Evolutionary conservation across 2,329 filamentous ascomycete genomes (phyloP).

Genomic region (Iodosphaeria phyllophila): DNA sequence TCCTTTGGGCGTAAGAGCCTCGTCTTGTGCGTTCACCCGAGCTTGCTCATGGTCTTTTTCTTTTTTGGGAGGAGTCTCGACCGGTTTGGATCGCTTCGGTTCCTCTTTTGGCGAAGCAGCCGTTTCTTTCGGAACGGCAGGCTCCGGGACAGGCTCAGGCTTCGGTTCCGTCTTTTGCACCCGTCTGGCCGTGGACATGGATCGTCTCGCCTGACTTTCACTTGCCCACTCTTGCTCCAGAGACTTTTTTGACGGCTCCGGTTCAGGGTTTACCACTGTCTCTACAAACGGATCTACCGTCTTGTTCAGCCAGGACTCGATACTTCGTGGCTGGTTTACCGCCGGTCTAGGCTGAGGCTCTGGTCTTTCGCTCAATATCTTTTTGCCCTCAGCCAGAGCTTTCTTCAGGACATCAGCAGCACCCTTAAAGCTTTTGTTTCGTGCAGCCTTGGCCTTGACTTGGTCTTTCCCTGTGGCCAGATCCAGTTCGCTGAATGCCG

Average conservation of each 20-base stretch:
- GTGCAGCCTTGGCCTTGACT: slow-evolving; percentile 26
- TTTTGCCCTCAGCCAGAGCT: slow-evolving; percentile 43
- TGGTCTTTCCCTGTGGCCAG: slow-evolving; percentile 25
- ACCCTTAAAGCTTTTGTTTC: slow-evolving; percentile 37
- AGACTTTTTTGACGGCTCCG: slow-evolving; percentile 14
- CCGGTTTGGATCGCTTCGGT: slow-evolving; percentile 4
- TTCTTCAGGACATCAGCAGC: slow-evolving; percentile 46
- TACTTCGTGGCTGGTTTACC: slow-evolving; percentile 39
- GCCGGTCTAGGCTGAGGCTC: slow-evolving; percentile 31
- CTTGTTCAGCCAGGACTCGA: slow-evolving; percentile 45
- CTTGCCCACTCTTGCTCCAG: slow-evolving; percentile 17
- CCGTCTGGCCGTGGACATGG: slow-evolving; percentile 6
- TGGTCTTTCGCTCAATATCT: slow-evolving; percentile 41
- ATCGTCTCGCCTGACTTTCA: slow-evolving; percentile 11
- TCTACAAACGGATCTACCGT: slow-evolving; percentile 46
- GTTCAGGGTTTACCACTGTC: slow-evolving; percentile 4
- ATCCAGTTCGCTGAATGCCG: slow-evolving; percentile 47
- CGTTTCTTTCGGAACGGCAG: too few relatives aligned
- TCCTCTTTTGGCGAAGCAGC: too few relatives aligned
- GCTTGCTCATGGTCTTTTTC: neutral
- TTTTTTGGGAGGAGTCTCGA: slow-evolving; percentile 1
- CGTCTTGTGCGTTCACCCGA: neutral
- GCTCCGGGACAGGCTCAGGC: slow-evolving; percentile 1
- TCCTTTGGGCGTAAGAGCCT: slow-evolving; percentile 2
- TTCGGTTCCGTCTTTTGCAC: slow-evolving; percentile 5